These are phyloP conservation scores for Cokeromyces recurvatus DNA, from an alignment of 371 early-diverging fungal genomes.

Conservation along the genomic window DNA sequence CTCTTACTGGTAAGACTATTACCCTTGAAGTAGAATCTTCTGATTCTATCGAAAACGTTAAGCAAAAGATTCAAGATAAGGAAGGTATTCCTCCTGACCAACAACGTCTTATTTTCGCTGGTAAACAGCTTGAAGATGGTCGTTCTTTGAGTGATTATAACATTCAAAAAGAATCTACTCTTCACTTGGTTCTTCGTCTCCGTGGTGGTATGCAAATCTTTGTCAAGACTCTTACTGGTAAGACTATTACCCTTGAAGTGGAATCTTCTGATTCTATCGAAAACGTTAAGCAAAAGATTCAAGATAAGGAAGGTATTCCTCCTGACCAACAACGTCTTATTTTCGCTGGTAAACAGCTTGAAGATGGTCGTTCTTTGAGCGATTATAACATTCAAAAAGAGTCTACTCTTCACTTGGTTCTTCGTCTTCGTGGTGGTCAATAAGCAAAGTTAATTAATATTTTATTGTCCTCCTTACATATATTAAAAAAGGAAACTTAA, in stretches of 20 bases:
- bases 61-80: constrained; percentile 98
- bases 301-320: constrained; percentile 95
- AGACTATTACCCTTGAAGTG: constrained; percentile 91
- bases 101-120: constrained; percentile 99
- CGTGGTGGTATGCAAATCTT: constrained; percentile 85
- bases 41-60: constrained; percentile 96
- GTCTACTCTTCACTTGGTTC: constrained; percentile 18
- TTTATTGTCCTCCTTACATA: constrained; percentile 78
- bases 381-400: constrained; percentile 23
- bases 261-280: constrained; percentile 93
- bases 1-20: constrained; percentile 79
- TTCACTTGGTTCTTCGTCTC: constrained; percentile 95
- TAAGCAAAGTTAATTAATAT: constrained; percentile 46
- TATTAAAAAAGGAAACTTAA: constrained; percentile 96
- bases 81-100: constrained; percentile 98
- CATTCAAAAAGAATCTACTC: constrained; percentile 92
- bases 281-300: constrained; percentile 96
- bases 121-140: constrained; percentile 98
- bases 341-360: constrained; percentile 50
- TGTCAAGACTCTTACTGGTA: constrained; percentile 79
- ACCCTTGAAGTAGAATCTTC: constrained; percentile 92
- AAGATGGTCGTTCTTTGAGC: constrained; percentile 16
- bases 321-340: constrained; percentile 99
- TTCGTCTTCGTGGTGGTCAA: constrained; percentile 22
- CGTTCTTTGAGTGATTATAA: constrained; percentile 78